Conservation (phyloP, 495 filamentous ascomycete species). For the Aspergillus taichungensis region DNA sequence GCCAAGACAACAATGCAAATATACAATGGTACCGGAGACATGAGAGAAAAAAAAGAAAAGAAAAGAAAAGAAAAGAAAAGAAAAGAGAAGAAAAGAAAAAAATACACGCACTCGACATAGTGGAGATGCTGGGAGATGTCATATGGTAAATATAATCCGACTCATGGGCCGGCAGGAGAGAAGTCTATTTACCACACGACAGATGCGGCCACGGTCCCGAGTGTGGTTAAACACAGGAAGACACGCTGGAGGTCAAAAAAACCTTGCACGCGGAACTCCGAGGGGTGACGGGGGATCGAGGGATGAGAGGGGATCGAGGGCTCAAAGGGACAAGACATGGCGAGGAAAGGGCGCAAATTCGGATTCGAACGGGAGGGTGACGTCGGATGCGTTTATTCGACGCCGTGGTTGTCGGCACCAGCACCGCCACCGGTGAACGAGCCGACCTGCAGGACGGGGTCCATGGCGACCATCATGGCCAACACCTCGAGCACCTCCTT, state of each 20-base stretch:
- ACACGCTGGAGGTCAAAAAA: constrained; percentile 2
- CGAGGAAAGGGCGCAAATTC: background rate
- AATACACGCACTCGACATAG: constrained; percentile 10
- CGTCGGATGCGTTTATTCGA: constrained; percentile 18
- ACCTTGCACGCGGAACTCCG: background rate
- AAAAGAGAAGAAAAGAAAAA: constrained; percentile 4
- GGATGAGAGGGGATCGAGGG: too few species aligned
- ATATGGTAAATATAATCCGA: background rate
- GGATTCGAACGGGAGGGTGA: background rate
- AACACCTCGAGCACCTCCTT: constrained; percentile 93
- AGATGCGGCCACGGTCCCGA: constrained; percentile 16
- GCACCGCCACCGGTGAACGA: constrained; percentile 33
- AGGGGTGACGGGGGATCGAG: too few species aligned
- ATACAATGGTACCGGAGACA: constrained; percentile 12
- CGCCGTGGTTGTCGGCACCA: constrained; percentile 30
- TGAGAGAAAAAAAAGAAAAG: constrained; percentile 1
- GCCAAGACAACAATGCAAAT: constrained; percentile 21
- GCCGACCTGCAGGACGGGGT: constrained; percentile 60
- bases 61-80: background rate
- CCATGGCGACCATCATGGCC: constrained; percentile 94
- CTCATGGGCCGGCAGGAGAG: too few species aligned
- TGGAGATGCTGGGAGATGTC: constrained; percentile 13
- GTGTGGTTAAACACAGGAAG: constrained; percentile 12
- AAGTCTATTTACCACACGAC: too few species aligned
- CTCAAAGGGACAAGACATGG: constrained; percentile 3